A percentile compares a stretch with the other conserved stretches of the same genome.
Conservation (phyloP, 116 monocot genomes). For the Phalaenopsis hybrid region DNA sequence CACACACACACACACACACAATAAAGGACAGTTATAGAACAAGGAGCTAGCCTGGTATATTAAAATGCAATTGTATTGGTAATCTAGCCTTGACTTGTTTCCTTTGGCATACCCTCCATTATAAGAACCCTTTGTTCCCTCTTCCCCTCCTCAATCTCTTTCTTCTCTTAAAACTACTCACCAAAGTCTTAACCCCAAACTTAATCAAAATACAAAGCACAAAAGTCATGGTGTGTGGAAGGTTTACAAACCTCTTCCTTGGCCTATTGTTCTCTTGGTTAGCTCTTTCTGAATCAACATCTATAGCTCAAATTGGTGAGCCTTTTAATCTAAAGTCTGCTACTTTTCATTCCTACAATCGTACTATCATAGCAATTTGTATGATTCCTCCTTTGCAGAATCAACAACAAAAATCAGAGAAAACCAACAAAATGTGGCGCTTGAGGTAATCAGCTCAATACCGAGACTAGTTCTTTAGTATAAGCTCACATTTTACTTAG, state of each 20-base stretch:
- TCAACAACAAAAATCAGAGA: not conserved
- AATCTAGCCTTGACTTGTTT: not conserved
- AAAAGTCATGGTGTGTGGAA: constrained; percentile 28
- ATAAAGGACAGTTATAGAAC: not conserved
- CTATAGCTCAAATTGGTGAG: constrained; percentile 15
- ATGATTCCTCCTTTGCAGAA: not conserved
- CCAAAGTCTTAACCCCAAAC: not conserved
- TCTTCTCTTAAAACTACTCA: constrained; percentile 6
- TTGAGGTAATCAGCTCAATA: too few relatives aligned
- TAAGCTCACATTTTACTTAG: too few relatives aligned
- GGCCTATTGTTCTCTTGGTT: constrained; percentile 26
- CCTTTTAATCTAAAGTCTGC: not conserved
- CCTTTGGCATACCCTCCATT: constrained; percentile 5
- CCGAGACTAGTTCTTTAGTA: too few relatives aligned
- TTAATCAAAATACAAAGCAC: not conserved
- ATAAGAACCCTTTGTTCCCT: constrained; percentile 9
- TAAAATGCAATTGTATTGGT: not conserved
- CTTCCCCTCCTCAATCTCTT: constrained; percentile 15
- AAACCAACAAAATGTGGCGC: not conserved
- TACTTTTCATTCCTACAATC: not conserved
- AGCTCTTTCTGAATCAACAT: constrained; percentile 9
- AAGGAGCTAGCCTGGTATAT: not conserved
- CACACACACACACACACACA: not conserved
- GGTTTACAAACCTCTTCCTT: constrained; percentile 21
- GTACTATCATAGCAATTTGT: not conserved